phyloP scores from a whole-genome alignment of 2,329 filamentous ascomycete species.

The Aotearoamyces nothofagi region DNA sequence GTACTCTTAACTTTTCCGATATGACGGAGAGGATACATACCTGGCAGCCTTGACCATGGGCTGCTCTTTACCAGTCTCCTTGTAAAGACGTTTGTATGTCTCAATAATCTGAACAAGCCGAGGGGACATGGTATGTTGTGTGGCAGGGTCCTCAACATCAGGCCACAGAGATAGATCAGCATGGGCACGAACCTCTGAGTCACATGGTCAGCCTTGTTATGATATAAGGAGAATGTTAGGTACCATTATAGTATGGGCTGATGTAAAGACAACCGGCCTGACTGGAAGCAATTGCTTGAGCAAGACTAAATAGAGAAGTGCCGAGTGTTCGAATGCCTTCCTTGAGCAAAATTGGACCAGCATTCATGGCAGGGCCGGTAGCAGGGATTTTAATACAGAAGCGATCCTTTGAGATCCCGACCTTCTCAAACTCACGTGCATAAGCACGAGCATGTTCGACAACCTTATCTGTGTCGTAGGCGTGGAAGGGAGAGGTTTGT shows the following conservation, averaged over 20 bases:
- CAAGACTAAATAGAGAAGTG: conserved; percentile 29
- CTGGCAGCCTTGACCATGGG: conserved; percentile 31
- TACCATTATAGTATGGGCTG: conserved; percentile 33
- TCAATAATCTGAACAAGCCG: conserved; percentile 32
- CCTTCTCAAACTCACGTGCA: conserved; percentile 28
- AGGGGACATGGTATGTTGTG: conserved; percentile 30
- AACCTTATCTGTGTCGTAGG: conserved; percentile 28
- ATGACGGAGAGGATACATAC: conserved; percentile 9
- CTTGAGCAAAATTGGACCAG: conserved; percentile 24
- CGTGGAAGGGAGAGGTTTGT: conserved; percentile 29
- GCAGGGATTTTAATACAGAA: conserved; percentile 36
- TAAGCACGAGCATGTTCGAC: conserved; percentile 30
- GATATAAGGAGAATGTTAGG: too few species aligned
- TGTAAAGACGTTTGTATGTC: conserved; percentile 28
- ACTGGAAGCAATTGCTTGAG: conserved; percentile 32
- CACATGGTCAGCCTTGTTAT: too few species aligned
- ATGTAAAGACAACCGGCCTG: conserved; percentile 31
- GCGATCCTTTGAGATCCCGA: conserved; percentile 27
- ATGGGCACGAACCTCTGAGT: too few species aligned
- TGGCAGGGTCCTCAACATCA: conserved; percentile 27
- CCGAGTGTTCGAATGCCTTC: conserved; percentile 32
- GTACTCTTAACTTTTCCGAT: not conserved
- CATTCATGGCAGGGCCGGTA: conserved; percentile 30
- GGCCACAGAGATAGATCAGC: too few species aligned
- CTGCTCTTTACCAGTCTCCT: conserved; percentile 30